Conservation (phyloP, 768 basidiomycete genomes). For the Neoboletus subvelutipes region DNA sequence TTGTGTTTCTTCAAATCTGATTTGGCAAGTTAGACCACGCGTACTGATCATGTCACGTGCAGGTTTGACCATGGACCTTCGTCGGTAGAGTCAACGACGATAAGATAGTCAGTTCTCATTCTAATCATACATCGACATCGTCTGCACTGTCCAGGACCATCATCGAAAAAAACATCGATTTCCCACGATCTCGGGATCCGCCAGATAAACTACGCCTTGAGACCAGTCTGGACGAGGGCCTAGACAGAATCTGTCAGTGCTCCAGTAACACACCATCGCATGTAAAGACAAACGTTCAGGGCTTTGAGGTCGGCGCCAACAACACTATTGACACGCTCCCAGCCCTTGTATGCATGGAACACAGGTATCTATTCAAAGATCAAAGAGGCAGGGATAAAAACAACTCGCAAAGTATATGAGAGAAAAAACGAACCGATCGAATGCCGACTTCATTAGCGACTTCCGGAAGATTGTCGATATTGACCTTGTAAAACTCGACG, state of each 20-base stretch:
- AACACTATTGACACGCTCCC: not conserved
- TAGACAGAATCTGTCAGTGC: not conserved
- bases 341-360: constrained; percentile 11
- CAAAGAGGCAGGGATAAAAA: not conserved
- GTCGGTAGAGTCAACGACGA: not conserved
- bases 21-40: not conserved
- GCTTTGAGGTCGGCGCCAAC: not conserved
- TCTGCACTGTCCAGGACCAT: not conserved
- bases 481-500: constrained; percentile 68
- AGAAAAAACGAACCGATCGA: constrained; percentile 45
- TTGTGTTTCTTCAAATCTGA: not conserved
- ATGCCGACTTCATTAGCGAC: constrained; percentile 53
- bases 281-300: constrained; percentile 6
- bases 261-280: not conserved
- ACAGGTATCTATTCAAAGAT: constrained; percentile 18
- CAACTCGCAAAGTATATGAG: not conserved
- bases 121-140: not conserved
- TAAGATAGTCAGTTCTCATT: too few species aligned
- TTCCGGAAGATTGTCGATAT: constrained; percentile 55
- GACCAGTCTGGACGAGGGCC: not conserved
- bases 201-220: too few species aligned
- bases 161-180: not conserved
- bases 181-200: not conserved
- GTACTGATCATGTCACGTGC: not conserved
- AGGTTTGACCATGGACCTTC: not conserved